phyloP scores from a whole-genome alignment of 2,329 filamentous ascomycete genomes.

The Botrytis porri region DNA sequence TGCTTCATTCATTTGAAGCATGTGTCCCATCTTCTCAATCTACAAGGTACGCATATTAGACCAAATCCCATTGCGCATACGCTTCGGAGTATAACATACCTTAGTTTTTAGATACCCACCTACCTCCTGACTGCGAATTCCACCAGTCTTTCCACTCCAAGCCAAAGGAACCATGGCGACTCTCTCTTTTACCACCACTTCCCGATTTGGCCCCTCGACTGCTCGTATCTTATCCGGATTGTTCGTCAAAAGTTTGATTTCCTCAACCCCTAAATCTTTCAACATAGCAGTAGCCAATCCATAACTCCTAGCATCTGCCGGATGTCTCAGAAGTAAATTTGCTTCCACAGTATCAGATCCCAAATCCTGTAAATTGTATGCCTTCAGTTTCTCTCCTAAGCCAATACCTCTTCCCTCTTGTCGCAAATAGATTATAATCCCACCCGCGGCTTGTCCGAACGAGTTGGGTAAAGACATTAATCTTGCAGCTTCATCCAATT shows the following conservation, averaged over 20 bases:
- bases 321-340: slow-evolving; percentile 85
- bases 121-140: slow-evolving; percentile 83
- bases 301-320: slow-evolving; percentile 91
- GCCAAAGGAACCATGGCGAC: slow-evolving; percentile 95
- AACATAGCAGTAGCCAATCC: slow-evolving; percentile 96
- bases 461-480: slow-evolving; percentile 76
- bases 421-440: slow-evolving; percentile 91
- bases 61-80: too few species aligned
- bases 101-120: slow-evolving; percentile 95
- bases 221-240: slow-evolving; percentile 96
- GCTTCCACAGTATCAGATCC: slow-evolving; percentile 98
- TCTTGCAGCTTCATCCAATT: slow-evolving; percentile 91
- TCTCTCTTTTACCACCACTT: slow-evolving; percentile 82
- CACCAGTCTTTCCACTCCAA: slow-evolving; percentile 76
- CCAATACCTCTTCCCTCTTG: slow-evolving; percentile 97
- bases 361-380: slow-evolving; percentile 95
- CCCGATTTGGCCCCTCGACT: slow-evolving; percentile 85
- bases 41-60: slow-evolving; percentile 38
- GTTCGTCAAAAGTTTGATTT: slow-evolving; percentile 85
- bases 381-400: slow-evolving; percentile 91
- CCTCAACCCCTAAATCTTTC: slow-evolving; percentile 73
- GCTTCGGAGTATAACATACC: slow-evolving; percentile 50
- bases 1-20: slow-evolving; percentile 55
- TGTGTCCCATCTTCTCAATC: slow-evolving; percentile 87
- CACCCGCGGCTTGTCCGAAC: slow-evolving; percentile 50